Evolutionary conservation across 2,329 filamentous ascomycete species (phyloP).

Genomic region (Aspergillus melleus): DNA sequence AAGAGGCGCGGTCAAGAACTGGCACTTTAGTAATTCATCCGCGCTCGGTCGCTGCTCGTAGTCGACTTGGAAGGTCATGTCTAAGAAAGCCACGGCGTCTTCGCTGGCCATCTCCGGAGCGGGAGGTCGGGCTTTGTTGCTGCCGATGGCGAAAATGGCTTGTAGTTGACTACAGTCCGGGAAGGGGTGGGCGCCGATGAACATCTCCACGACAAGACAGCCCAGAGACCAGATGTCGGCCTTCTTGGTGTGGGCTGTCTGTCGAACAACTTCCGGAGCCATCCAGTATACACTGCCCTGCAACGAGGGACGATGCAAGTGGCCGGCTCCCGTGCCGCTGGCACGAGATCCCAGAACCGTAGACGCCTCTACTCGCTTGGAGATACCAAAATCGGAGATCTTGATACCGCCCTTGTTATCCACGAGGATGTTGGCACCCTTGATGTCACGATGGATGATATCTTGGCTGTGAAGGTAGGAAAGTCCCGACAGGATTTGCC

Average conservation of each 20-base stretch:
- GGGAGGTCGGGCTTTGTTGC: slow-evolving; percentile 79
- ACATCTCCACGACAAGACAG: slow-evolving; percentile 98
- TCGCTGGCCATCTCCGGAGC: slow-evolving; percentile 83
- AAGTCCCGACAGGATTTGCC: slow-evolving; percentile 89
- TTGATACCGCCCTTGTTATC: slow-evolving; percentile 99
- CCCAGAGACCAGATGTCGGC: slow-evolving; percentile 98
- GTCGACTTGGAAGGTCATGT: slow-evolving; percentile 91
- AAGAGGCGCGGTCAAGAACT: slow-evolving; percentile 72
- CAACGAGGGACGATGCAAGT: slow-evolving; percentile 66
- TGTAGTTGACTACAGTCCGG: slow-evolving; percentile 96
- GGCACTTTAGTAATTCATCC: slow-evolving; percentile 81
- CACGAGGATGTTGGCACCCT: slow-evolving; percentile 96
- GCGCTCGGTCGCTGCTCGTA: slow-evolving; percentile 89
- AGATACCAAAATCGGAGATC: slow-evolving; percentile 98
- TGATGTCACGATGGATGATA: slow-evolving; percentile 98
- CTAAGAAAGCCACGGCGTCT: slow-evolving; percentile 80
- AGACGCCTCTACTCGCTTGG: slow-evolving; percentile 92
- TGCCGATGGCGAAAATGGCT: slow-evolving; percentile 97
- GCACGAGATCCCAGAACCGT: slow-evolving; percentile 64
- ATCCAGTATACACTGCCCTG: slow-evolving; percentile 99
- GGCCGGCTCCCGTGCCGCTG: slow-evolving; percentile 37
- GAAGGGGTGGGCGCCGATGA: slow-evolving; percentile 94
- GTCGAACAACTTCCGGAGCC: slow-evolving; percentile 97
- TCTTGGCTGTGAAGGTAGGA: slow-evolving; percentile 91
- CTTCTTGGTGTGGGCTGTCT: slow-evolving; percentile 96